Conservation (phyloP, 2,329 filamentous ascomycete species). For the Penicillium digitatum region DNA sequence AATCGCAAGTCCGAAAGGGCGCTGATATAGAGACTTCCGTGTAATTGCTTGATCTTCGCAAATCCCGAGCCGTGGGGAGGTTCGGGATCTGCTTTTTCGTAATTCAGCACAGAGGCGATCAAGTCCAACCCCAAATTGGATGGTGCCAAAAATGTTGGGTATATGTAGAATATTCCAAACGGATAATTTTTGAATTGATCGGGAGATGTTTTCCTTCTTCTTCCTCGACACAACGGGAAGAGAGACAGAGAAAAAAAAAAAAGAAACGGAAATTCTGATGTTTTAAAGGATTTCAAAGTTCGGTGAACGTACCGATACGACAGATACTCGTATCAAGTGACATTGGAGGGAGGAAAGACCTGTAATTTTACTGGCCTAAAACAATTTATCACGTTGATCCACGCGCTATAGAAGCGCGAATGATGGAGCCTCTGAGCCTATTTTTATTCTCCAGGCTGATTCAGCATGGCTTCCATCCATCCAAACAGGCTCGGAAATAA, state of each 20-base stretch:
- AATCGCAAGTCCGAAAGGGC: slow-evolving; percentile 16
- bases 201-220: background rate
- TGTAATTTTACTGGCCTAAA: background rate
- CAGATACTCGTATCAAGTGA: background rate
- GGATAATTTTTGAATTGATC: no score
- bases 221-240: background rate
- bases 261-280: background rate
- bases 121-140: slow-evolving; percentile 3
- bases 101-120: background rate
- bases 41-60: slow-evolving; percentile 33
- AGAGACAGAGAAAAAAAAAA: background rate
- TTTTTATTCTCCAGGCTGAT: no score
- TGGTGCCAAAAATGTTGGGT: slow-evolving; percentile 11
- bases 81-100: slow-evolving; percentile 34
- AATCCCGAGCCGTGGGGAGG: slow-evolving; percentile 31
- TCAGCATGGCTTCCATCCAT: no score
- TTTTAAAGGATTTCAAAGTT: background rate
- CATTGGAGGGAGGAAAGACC: no score
- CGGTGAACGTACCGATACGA: background rate
- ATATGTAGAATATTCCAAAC: background rate
- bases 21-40: slow-evolving; percentile 30
- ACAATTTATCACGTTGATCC: background rate
- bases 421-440: no score
- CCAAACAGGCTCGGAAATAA: no score
- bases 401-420: background rate